Conservation (phyloP, 805 yeast genomes). For the Saccharomycopsis sp. region DNA sequence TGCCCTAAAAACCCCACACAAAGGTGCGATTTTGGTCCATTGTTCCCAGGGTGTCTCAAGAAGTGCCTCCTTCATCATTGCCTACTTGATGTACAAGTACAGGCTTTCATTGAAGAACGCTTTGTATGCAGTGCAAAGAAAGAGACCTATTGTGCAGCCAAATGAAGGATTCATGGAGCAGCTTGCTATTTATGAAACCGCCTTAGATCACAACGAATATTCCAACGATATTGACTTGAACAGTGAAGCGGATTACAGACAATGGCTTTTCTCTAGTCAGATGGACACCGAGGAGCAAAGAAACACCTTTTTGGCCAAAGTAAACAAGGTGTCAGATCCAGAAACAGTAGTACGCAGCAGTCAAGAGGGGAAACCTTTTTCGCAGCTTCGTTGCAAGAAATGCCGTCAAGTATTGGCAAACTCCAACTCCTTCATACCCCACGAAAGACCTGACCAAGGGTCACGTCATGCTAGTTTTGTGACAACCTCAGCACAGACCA, state of each 20-base stretch:
- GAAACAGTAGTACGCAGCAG: conserved; percentile 25
- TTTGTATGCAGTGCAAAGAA: conserved; percentile 66
- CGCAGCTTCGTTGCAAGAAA: conserved; percentile 64
- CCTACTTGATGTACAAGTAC: conserved; percentile 80
- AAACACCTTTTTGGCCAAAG: conserved; percentile 10
- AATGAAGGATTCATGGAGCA: conserved; percentile 72
- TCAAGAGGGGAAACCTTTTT: conserved; percentile 25
- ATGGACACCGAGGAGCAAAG: conserved; percentile 28
- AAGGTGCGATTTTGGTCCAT: conserved; percentile 50
- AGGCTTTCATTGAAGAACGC: conserved; percentile 55
- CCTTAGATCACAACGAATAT: conserved; percentile 22
- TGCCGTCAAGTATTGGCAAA: conserved; percentile 71
- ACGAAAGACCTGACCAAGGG: conserved; percentile 57
- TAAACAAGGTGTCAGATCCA: conserved; percentile 4
- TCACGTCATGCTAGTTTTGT: conserved; percentile 62
- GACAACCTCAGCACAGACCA: conserved; percentile 54
- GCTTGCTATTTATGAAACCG: conserved; percentile 50
- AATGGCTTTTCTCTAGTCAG: conserved; percentile 30
- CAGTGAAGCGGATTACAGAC: conserved; percentile 31
- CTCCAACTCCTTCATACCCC: conserved; percentile 54
- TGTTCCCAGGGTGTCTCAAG: conserved; percentile 94
- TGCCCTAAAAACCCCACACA: conserved; percentile 28
- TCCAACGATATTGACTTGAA: conserved; percentile 27
- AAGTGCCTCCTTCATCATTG: conserved; percentile 77
- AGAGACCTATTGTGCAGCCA: conserved; percentile 55